Conservation (phyloP, 352 stramenopile genomes). For the Achlya hypogyna region DNA sequence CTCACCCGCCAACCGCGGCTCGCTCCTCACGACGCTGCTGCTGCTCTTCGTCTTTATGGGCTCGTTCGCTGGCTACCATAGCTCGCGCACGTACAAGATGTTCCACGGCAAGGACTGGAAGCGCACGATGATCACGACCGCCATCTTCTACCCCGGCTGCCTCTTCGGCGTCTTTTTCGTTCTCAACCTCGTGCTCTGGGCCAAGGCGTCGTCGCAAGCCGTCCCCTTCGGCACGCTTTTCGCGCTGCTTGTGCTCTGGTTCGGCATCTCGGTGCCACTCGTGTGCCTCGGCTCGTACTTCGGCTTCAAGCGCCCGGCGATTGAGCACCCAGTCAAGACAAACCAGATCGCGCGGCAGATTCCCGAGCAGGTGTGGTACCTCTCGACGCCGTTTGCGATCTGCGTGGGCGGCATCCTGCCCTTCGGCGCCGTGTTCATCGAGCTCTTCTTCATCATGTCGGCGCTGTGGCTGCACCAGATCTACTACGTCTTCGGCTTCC, state of each 20-base stretch:
- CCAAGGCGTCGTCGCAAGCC: constrained; percentile 73
- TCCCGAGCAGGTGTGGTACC: constrained; percentile 94
- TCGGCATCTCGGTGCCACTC: constrained; percentile 95
- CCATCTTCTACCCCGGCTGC: constrained; percentile 89
- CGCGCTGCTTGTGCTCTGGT: constrained; percentile 95
- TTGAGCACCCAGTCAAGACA: constrained; percentile 84
- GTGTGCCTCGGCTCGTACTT: constrained; percentile 98
- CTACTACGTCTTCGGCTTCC: constrained; percentile 99
- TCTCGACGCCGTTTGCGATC: constrained; percentile 90
- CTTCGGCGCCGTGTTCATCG: constrained; percentile 99
- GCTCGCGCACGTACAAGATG: constrained; percentile 97
- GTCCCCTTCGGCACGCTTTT: constrained; percentile 97
- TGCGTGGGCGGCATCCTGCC: constrained; percentile 96
- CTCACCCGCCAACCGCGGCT: constrained; percentile 94
- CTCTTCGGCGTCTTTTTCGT: constrained; percentile 94
- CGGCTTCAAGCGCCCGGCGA: constrained; percentile 82
- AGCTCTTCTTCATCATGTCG: constrained; percentile 99
- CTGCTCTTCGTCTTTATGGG: constrained; percentile 98
- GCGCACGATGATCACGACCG: constrained; percentile 93
- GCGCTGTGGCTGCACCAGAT: constrained; percentile 98
- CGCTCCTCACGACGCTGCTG: constrained; percentile 93
- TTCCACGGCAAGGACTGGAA: constrained; percentile 97
- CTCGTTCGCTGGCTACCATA: constrained; percentile 94
- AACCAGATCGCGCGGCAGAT: constrained; percentile 89
- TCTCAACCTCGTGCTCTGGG: constrained; percentile 94